Base-by-base conservation (phyloP, 352 stramenopile genomes). In the Aphanomyces cochlioides region DNA sequence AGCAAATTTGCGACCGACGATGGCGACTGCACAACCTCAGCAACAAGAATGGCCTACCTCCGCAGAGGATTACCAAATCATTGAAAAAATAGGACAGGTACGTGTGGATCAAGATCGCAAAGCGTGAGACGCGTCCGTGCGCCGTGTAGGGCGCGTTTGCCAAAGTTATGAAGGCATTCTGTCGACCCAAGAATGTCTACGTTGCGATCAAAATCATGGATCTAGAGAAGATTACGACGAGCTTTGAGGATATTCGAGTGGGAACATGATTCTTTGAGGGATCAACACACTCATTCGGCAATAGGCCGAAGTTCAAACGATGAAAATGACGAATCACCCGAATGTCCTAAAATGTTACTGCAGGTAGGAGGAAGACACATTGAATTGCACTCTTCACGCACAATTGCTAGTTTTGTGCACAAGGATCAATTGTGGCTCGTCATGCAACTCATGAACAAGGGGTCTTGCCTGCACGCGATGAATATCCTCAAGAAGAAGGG, bases 161-260 rank as follows among this genome's bases (percentile, higher is more conserved):
- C 34, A 98, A 98, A 67, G 97, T 99, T 28, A 99, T 94, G 90
- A 97, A 96, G 76, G 97, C 96, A 13, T 92, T 90, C 75, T 98
- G 91, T 67, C 77, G 75, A 67, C 75, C 89, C 39, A 97, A 96
- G 77, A 88, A 93, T 72, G 82, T 80, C 59, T 80, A 94, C 71
- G 88, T 98, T 70, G 96, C 97, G 45, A 98, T 99, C 72, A 99
- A 99, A 79, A 97, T 99, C 71, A 98, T 99, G 84, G 97, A 99
- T 80, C 83, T 99, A 39, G 97, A 99, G 79, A 98, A 99, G 79
- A 98, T 99, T 71, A 98, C 96, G 56, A 97, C 95, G 21, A 98
- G 85, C 79, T 96, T 96, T 77, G 87, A 95, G 76, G 88, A 96
- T 72, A 96, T 96, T 54, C 87, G 88, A 13, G 87, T 92, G 72